Evolutionary conservation across 2,329 filamentous ascomycete genomes (phyloP).

Genomic region (Cercospora sp.): DNA sequence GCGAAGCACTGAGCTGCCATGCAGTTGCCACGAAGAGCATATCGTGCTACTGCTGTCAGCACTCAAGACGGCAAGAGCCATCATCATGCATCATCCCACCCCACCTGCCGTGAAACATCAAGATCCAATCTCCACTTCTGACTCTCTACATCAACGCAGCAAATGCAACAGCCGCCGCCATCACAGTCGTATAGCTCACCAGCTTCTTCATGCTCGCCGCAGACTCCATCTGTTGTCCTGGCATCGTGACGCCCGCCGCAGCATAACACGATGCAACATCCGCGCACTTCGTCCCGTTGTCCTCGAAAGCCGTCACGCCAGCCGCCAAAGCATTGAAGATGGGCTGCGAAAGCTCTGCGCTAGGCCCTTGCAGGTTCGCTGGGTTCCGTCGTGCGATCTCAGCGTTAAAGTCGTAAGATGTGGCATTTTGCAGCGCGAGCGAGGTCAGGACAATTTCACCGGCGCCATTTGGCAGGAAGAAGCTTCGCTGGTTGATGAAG

Average conservation of each 20-base stretch:
- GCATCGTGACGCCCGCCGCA: not conserved
- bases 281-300: slow-evolving; percentile 9
- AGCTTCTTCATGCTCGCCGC: slow-evolving; percentile 1
- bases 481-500: slow-evolving; percentile 12
- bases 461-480: slow-evolving; percentile 14
- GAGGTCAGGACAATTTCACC: slow-evolving; percentile 6
- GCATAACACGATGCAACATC: slow-evolving; percentile 1
- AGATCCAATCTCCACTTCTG: not conserved
- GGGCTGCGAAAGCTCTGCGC: slow-evolving; percentile 7
- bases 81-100: not conserved
- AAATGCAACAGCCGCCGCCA: slow-evolving; percentile 5
- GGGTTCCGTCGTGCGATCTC: slow-evolving; percentile 10
- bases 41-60: not conserved
- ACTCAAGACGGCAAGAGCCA: not conserved
- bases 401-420: slow-evolving; percentile 14
- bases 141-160: slow-evolving; percentile 5
- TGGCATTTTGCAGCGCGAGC: slow-evolving; percentile 15
- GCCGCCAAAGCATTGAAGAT: slow-evolving; percentile 10
- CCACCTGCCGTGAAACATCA: not conserved
- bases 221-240: slow-evolving; percentile 3
- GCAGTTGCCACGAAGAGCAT: not conserved
- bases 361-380: slow-evolving; percentile 3
- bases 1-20: not conserved
- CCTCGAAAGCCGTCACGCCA: slow-evolving; percentile 14
- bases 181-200: not conserved